Base-by-base conservation (phyloP, 169 alveolate species). In the Plasmodium falciparum region DNA sequence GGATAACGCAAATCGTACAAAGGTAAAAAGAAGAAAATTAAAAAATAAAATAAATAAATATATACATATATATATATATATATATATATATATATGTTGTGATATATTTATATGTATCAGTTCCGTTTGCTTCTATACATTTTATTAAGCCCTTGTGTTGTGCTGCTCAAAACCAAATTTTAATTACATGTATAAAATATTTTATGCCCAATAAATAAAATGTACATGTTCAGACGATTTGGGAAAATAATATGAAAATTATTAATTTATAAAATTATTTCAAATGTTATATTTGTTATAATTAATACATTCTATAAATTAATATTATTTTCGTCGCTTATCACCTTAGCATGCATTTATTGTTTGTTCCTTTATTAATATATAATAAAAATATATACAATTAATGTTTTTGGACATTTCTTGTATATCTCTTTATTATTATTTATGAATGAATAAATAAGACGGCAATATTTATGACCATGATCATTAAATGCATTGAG, bases 1-100 rank as follows among this genome's bases (percentile, higher is more conserved):
- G 93, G 99, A 99, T 93, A 94, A 98, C 76, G 97, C 99, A 74
- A 99, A 99, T 96, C 95, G 99, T 74, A 92, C 94, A 24, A 98
- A 99, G 98, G 95, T 98, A 59, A 24, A 93, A 50, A 50, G 4
- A 50, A n/a, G 0, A 2, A 26, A 26, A 26, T 26, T 2, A 26
- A 26, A 26, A 0, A 26, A 26, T 2, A 1, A 50, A 50, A 2
- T 50, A 50, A 50, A 12, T 3, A 12, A 50, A 12, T 58, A 17
- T 13, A 58, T 13, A 13, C 0, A 24, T 58, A 5, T 58, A 58
- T 15, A 58, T 15, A 13, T 1, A 58, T 58, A 58, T 58, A 58
- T 58, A 58, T 58, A 58, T 58, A 58, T 58, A 58, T 58, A 58
- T 50, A 50, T 50, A 50, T 20, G 22, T 20, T 0, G 22, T 20